Base-by-base conservation (phyloP, 768 basidiomycete species). In the Hygrophoropsis aurantiaca region DNA sequence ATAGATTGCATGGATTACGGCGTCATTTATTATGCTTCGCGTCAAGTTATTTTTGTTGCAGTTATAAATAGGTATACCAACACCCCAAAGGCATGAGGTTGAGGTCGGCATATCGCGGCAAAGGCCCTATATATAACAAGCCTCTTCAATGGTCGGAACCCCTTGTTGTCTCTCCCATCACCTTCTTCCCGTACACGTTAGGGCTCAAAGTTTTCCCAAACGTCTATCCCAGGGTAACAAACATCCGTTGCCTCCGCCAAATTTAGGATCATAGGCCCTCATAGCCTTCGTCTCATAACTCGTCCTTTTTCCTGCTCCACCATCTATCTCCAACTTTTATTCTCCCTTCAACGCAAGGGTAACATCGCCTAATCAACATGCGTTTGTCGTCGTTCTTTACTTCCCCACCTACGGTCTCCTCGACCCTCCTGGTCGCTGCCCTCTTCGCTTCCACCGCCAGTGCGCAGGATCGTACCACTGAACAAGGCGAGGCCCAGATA, bases 401-500 rank as follows among this genome's bases (percentile, higher is more conserved):
- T 11, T 24, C 52, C 24, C 33, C 26, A n/a, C 10, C 24, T 4
- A 7, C 54, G 11, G 26, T 41, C 26, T 27, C 21, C 9, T 46
- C 44, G 36, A 21, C 38, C 44, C 26, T 58, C 30, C 36, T 49
- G 8, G 33, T 45, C 3, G 11, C 40, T 3, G 33, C 53, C 26
- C 27, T 57, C 38, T 38, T 49, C 18, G 42, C 40, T 21, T 25
- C 20, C 15, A 18, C 46, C 5, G 46, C 24, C 18, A 10, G 21
- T 6, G 59, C 64, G 4, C 58, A 62, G 39, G 62, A 67, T 42
- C 68, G 66, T 33, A 59, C 68, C 1, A 58, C 65, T 1, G 70
- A 71, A 42, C 59, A 60, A 11, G 63, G 59, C 16, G 74, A 72
- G 50, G 66, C 68, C 0, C 53, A 67, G 15, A 71, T 73, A n/a